Evolutionary conservation across 768 basidiomycete species (phyloP).

Genomic region (Brasilioporus rufonigricans): DNA sequence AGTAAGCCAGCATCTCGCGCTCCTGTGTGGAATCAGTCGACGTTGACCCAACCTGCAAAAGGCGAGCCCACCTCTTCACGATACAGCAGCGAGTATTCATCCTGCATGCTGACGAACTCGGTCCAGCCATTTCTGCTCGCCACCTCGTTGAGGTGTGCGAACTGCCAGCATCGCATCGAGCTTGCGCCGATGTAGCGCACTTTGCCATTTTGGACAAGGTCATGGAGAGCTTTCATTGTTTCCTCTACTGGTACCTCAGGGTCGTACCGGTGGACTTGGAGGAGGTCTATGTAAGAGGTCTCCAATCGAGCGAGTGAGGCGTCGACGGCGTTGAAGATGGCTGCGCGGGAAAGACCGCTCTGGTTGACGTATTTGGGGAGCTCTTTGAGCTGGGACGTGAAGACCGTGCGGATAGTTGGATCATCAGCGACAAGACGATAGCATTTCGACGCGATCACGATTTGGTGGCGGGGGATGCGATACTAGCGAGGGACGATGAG

Average conservation of each 20-base stretch:
- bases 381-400: background rate
- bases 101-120: conserved; percentile 55
- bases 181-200: conserved; percentile 51
- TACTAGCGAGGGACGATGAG: conserved; percentile 13
- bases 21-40: conserved; percentile 30
- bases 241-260: conserved; percentile 36
- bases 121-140: conserved; percentile 48
- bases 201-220: conserved; percentile 45
- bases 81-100: conserved; percentile 33
- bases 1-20: conserved; percentile 45
- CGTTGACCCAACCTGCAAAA: background rate
- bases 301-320: conserved; percentile 35
- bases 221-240: conserved; percentile 51
- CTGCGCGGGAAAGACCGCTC: conserved; percentile 33
- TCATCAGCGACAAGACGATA: conserved; percentile 13
- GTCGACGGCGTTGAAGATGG: conserved; percentile 35
- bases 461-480: conserved; percentile 31
- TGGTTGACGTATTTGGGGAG: conserved; percentile 28
- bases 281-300: conserved; percentile 37
- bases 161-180: conserved; percentile 47
- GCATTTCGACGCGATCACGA: conserved; percentile 33
- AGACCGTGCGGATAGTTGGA: background rate
- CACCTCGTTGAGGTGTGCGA: conserved; percentile 42
- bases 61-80: background rate
- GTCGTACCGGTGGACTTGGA: conserved; percentile 48